Percentiles rank a stretch among this genome's conserved stretches.
These are phyloP conservation scores for Allantophomopsis lycopodina DNA, from an alignment of 2,329 filamentous ascomycete genomes.

Conservation along the genomic window DNA sequence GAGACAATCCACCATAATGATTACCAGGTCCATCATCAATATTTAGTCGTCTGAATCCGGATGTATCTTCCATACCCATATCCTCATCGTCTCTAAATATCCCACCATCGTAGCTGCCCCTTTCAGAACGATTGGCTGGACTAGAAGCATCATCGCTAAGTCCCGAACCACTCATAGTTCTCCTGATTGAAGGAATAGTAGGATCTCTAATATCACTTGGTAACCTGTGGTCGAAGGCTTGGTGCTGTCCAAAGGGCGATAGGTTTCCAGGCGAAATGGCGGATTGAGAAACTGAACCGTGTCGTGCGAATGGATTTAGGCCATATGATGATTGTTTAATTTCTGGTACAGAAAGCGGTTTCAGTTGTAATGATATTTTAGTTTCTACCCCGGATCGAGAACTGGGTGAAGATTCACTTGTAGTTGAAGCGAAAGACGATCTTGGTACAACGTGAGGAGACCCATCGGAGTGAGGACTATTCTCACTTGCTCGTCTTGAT, in stretches of 20 bases:
- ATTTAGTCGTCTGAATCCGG: slow-evolving; percentile 31
- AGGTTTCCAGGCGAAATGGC: slow-evolving; percentile 14
- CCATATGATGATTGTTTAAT: slow-evolving; percentile 3
- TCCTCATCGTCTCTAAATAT: slow-evolving; percentile 25
- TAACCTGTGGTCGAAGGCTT: no score
- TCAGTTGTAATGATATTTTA: slow-evolving; percentile 15
- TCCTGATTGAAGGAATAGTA: neutral
- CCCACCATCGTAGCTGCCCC: slow-evolving; percentile 49
- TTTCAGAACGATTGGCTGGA: slow-evolving; percentile 34
- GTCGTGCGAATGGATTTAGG: slow-evolving; percentile 1
- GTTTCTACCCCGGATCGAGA: slow-evolving; percentile 16
- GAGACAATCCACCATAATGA: slow-evolving; percentile 14
- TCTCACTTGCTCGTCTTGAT: neutral
- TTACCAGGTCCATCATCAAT: slow-evolving; percentile 32
- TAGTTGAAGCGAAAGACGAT: slow-evolving; percentile 16
- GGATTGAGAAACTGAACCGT: slow-evolving; percentile 9
- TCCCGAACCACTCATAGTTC: neutral
- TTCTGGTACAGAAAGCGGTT: slow-evolving; percentile 20
- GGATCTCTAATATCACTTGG: no score
- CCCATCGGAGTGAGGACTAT: slow-evolving; percentile 6
- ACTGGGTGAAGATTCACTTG: slow-evolving; percentile 18
- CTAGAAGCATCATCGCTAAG: slow-evolving; percentile 33
- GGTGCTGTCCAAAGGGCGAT: neutral
- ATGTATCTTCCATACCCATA: slow-evolving; percentile 36
- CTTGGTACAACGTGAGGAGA: slow-evolving; percentile 15